A percentile compares a stretch with the other conserved stretches of the same genome.
These are phyloP conservation scores for Reutealis trisperma DNA, from an alignment of 345 rosid species.

Conservation along the genomic window DNA sequence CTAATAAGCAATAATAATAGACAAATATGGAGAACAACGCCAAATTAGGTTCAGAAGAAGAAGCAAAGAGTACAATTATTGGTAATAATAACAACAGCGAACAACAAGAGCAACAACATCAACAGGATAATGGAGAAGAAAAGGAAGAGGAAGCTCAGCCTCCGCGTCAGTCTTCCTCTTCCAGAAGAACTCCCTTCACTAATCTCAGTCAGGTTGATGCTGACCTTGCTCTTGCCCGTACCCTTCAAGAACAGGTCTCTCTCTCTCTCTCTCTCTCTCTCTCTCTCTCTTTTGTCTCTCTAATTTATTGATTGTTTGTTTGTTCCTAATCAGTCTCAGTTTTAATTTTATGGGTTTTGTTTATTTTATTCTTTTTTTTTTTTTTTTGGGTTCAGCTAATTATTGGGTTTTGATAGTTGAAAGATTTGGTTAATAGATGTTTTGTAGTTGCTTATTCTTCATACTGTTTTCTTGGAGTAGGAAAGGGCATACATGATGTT, in stretches of 20 bases:
- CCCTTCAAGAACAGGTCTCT: constrained; percentile 82
- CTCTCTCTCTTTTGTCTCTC: too few species aligned
- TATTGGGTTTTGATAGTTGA: not conserved
- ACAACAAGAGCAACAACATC: constrained; percentile 16
- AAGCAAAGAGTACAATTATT: constrained; percentile 18
- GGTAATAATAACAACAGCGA: constrained; percentile 18
- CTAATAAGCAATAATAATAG: not conserved
- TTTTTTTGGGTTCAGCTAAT: not conserved
- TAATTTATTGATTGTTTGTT: not conserved
- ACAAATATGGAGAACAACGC: constrained; percentile 30
- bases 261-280: too few species aligned
- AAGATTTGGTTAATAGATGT: not conserved
- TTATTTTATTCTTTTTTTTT: not conserved
- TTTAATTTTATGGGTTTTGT: not conserved
- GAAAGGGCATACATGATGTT: constrained; percentile 94
- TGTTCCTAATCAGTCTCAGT: not conserved
- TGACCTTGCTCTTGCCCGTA: constrained; percentile 89
- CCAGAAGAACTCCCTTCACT: constrained; percentile 75
- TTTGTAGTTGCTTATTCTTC: not conserved
- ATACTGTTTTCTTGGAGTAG: constrained; percentile 35
- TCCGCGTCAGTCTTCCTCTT: constrained; percentile 39
- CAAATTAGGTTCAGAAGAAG: constrained; percentile 23
- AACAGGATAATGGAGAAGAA: constrained; percentile 20
- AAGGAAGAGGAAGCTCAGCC: constrained; percentile 33
- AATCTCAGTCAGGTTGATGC: constrained; percentile 85